Conservation (phyloP, 2,329 filamentous ascomycete genomes). For the Xylariaceae sp. region DNA sequence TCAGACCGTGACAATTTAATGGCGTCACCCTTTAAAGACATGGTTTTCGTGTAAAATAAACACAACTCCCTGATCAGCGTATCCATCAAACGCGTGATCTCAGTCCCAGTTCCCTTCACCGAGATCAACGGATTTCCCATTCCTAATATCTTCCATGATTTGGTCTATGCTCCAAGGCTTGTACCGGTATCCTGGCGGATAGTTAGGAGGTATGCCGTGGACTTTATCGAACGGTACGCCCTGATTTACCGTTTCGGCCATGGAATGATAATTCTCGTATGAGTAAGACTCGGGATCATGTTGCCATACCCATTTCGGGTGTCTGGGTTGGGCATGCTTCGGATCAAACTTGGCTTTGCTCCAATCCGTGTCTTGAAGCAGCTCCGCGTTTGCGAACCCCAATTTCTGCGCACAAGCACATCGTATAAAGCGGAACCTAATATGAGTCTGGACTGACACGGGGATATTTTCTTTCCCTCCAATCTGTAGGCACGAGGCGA, state of each 20-base stretch:
- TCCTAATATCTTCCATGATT: slow-evolving; percentile 37
- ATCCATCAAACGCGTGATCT: background rate
- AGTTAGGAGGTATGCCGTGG: slow-evolving; percentile 34
- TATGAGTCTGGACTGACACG: slow-evolving; percentile 35
- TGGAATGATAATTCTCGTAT: slow-evolving; percentile 35
- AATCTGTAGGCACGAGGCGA: slow-evolving; percentile 38
- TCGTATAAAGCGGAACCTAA: slow-evolving; percentile 36
- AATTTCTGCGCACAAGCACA: slow-evolving; percentile 37
- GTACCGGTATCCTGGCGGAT: slow-evolving; percentile 35
- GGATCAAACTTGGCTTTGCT: slow-evolving; percentile 31
- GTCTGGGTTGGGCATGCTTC: slow-evolving; percentile 34
- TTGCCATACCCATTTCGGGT: slow-evolving; percentile 37
- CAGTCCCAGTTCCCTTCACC: background rate
- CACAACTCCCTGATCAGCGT: too few species aligned
- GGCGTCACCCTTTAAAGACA: too few species aligned
- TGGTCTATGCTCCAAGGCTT: slow-evolving; percentile 42
- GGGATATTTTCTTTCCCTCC: slow-evolving; percentile 32
- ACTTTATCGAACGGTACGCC: slow-evolving; percentile 31
- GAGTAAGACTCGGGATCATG: slow-evolving; percentile 38
- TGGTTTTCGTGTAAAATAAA: too few species aligned
- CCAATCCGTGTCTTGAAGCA: slow-evolving; percentile 39
- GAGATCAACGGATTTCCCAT: slow-evolving; percentile 17
- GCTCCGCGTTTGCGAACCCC: slow-evolving; percentile 37
- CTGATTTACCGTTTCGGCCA: slow-evolving; percentile 31
- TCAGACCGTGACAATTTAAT: too few species aligned